These are phyloP conservation scores for Phytophthora melonis DNA, from an alignment of 352 stramenopile species.

Conservation along the genomic window DNA sequence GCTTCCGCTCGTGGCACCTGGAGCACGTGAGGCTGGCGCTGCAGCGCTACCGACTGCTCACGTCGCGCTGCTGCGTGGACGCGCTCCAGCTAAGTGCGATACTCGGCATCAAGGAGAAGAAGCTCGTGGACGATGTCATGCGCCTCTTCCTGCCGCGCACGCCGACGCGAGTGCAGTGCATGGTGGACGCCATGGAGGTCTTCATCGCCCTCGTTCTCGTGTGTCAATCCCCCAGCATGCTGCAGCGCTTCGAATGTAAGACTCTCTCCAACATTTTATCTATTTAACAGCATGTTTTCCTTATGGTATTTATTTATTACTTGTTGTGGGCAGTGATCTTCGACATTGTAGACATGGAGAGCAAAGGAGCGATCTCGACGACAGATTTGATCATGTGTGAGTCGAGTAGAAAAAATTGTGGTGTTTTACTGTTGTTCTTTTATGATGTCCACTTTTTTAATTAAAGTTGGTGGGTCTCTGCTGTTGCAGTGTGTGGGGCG, in stretches of 20 bases:
- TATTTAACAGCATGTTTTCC: background rate
- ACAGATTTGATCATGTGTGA: conserved; percentile 60
- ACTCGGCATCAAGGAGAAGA: conserved; percentile 60
- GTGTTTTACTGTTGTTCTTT: background rate
- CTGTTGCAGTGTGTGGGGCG: conserved; percentile 51
- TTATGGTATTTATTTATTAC: conserved; percentile 1
- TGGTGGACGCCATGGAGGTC: conserved; percentile 79
- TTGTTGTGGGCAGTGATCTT: conserved; percentile 56
- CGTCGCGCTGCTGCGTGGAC: conserved; percentile 67
- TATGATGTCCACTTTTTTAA: background rate
- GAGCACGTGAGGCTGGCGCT: conserved; percentile 61
- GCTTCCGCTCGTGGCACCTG: conserved; percentile 69
- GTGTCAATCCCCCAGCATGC: conserved; percentile 67
- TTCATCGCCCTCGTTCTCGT: conserved; percentile 69
- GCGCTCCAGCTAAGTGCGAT: conserved; percentile 58
- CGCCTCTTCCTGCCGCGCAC: conserved; percentile 63
- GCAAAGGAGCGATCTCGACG: conserved; percentile 41
- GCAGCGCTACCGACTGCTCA: conserved; percentile 64
- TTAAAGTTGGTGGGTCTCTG: background rate
- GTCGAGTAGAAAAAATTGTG: conserved; percentile 18
- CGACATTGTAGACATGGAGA: conserved; percentile 60
- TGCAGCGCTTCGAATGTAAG: conserved; percentile 63
- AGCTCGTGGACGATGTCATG: conserved; percentile 60
- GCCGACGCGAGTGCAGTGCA: conserved; percentile 65
- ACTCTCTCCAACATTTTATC: background rate